Evolutionary conservation across 2,329 filamentous ascomycete genomes (phyloP).

Genomic region (Mycosphaerella arachidis): DNA sequence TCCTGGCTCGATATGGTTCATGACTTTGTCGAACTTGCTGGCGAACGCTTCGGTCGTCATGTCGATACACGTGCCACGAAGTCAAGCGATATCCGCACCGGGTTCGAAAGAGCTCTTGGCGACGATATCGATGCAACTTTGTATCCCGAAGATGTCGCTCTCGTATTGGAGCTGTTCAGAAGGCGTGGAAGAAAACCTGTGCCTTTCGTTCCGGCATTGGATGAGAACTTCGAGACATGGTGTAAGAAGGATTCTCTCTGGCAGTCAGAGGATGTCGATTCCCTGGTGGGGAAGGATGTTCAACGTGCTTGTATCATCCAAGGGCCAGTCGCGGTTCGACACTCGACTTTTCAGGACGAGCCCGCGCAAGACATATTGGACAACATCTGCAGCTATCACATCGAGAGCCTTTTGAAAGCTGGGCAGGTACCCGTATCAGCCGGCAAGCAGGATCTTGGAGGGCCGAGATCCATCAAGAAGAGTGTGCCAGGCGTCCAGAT

Average conservation of each 20-base stretch:
- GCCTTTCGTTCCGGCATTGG: constrained; percentile 84
- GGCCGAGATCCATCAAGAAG: not conserved
- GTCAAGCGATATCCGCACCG: not conserved
- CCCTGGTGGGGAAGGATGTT: constrained; percentile 89
- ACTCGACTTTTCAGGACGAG: constrained; percentile 79
- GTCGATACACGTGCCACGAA: not conserved
- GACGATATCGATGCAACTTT: constrained; percentile 68
- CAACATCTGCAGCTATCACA: constrained; percentile 74
- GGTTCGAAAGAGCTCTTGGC: not conserved
- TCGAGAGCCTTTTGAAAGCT: not conserved
- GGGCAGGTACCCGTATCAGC: not conserved
- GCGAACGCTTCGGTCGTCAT: constrained; percentile 70
- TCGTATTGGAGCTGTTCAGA: constrained; percentile 86
- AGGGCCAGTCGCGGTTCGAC: constrained; percentile 82
- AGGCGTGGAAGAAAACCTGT: constrained; percentile 88
- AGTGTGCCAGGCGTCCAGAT: not conserved
- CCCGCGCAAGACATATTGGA: constrained; percentile 89
- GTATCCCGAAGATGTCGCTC: constrained; percentile 92
- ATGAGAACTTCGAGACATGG: constrained; percentile 94
- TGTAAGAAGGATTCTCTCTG: constrained; percentile 99
- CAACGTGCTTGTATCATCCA: constrained; percentile 91
- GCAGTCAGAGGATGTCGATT: constrained; percentile 94
- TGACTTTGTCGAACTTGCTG: constrained; percentile 89
- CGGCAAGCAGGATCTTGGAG: not conserved
- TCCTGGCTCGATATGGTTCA: constrained; percentile 76